Evolutionary conservation across 225 moss, liverwort and hornwort genomes (phyloP).

Genomic region (Pseudisothecium myosuroides): DNA sequence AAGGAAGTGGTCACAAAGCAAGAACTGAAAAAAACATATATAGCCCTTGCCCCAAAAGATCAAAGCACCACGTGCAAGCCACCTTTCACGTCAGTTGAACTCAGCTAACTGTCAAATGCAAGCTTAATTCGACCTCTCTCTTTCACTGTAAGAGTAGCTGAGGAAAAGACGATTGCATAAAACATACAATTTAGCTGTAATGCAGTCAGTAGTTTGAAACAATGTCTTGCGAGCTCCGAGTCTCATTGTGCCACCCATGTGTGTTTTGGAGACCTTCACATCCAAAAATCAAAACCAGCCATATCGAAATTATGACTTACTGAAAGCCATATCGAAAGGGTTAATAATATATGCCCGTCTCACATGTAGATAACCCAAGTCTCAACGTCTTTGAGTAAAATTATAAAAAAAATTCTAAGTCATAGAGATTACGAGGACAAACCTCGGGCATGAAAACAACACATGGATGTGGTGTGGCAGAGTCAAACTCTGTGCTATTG

Average conservation of each 20-base stretch:
- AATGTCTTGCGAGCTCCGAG: conserved; percentile 80
- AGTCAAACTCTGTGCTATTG: conserved; percentile 93
- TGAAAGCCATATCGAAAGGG: not conserved
- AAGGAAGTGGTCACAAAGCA: not conserved
- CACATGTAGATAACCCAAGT: not conserved
- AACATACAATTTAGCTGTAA: conserved; percentile 72
- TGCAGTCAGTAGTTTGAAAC: conserved; percentile 58
- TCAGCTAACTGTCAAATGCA: not conserved
- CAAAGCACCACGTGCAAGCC: not conserved
- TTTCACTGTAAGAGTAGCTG: not conserved
- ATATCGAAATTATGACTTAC: not conserved
- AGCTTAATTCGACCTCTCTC: not conserved
- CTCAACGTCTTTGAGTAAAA: not conserved
- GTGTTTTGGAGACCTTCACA: conserved; percentile 82
- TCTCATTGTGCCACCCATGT: conserved; percentile 97
- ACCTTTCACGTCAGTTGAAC: not conserved
- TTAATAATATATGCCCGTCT: not conserved
- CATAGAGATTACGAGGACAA: not conserved
- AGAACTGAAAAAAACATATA: not conserved
- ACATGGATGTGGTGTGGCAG: conserved; percentile 82
- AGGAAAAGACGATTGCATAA: not conserved
- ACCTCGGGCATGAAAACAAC: conserved; percentile 99
- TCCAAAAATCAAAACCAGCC: not conserved
- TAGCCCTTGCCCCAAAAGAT: not conserved
- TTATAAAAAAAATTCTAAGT: not conserved